Percentiles rank a stretch among this genome's conserved stretches.
Evolutionary conservation across 2,329 filamentous ascomycete genomes (phyloP).

Genomic region (Fusarium torulosum): DNA sequence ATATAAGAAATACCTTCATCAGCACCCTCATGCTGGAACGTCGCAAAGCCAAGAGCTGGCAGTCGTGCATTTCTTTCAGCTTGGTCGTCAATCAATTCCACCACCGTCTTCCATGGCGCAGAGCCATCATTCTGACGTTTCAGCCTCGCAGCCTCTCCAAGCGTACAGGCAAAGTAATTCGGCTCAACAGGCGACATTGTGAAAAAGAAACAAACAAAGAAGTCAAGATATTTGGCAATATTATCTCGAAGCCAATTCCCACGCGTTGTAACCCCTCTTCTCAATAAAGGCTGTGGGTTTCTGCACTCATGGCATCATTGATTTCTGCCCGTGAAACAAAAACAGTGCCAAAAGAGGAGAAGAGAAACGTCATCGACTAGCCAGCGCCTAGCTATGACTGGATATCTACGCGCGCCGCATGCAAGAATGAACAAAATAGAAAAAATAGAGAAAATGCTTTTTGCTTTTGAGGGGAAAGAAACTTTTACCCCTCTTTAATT

Average conservation of each 20-base stretch:
- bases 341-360: conserved; percentile 8
- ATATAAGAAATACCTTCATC: background rate
- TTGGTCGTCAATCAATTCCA: conserved; percentile 63
- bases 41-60: conserved; percentile 65
- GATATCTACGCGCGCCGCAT: conserved; percentile 15
- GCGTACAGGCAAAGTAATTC: conserved; percentile 72
- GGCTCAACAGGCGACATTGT: conserved; percentile 17
- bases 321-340: conserved; percentile 4
- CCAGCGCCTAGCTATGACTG: conserved; percentile 19
- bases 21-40: conserved; percentile 26
- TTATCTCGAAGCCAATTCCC: background rate
- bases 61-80: conserved; percentile 53
- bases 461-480: background rate
- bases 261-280: conserved; percentile 5
- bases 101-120: conserved; percentile 59
- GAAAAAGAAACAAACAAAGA: accelerated
- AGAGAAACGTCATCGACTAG: conserved; percentile 34
- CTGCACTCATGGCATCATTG: conserved; percentile 24
- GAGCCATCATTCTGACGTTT: conserved; percentile 41
- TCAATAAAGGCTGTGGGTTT: background rate
- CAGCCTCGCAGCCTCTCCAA: conserved; percentile 64
- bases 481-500: conserved; percentile 21
- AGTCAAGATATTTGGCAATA: background rate
- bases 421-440: background rate
- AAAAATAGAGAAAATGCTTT: background rate